Evolutionary conservation across 2,329 filamentous ascomycete species (phyloP).

Genomic region (Penicillium sp.): DNA sequence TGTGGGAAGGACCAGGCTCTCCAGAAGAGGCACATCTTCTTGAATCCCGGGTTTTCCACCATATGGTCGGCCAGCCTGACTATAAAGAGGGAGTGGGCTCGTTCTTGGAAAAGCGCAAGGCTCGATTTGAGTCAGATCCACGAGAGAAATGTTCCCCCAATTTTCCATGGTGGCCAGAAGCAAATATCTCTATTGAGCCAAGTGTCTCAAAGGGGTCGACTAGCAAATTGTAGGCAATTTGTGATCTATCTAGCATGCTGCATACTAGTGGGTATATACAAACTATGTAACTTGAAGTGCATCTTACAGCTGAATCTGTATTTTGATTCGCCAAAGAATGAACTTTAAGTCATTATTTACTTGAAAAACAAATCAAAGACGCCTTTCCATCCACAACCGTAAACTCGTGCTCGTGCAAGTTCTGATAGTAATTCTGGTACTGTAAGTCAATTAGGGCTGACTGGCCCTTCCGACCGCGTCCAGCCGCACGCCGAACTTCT

Average conservation of each 20-base stretch:
- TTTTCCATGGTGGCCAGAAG: slow-evolving; percentile 21
- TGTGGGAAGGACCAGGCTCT: slow-evolving; percentile 54
- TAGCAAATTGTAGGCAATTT: background rate
- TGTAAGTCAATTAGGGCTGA: background rate
- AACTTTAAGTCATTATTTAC: too few species aligned
- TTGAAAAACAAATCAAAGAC: too few species aligned
- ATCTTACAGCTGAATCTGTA: too few species aligned
- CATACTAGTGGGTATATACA: too few species aligned
- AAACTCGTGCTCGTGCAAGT: too few species aligned
- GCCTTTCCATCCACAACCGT: too few species aligned
- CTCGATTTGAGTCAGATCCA: slow-evolving; percentile 14
- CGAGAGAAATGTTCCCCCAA: slow-evolving; percentile 6
- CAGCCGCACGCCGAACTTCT: slow-evolving; percentile 41
- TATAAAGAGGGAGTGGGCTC: slow-evolving; percentile 21
- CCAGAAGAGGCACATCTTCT: slow-evolving; percentile 68
- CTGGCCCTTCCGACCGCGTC: slow-evolving; percentile 35
- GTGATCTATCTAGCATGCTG: too few species aligned
- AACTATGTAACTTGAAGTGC: too few species aligned
- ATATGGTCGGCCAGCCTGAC: slow-evolving; percentile 23
- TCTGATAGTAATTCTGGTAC: too few species aligned
- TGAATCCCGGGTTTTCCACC: slow-evolving; percentile 45
- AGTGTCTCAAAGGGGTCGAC: background rate
- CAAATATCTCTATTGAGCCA: slow-evolving; percentile 9
- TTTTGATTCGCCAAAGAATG: too few species aligned
- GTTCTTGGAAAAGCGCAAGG: slow-evolving; percentile 22